Conservation (phyloP, 352 stramenopile genomes). For the Phytophthora litchii region DNA sequence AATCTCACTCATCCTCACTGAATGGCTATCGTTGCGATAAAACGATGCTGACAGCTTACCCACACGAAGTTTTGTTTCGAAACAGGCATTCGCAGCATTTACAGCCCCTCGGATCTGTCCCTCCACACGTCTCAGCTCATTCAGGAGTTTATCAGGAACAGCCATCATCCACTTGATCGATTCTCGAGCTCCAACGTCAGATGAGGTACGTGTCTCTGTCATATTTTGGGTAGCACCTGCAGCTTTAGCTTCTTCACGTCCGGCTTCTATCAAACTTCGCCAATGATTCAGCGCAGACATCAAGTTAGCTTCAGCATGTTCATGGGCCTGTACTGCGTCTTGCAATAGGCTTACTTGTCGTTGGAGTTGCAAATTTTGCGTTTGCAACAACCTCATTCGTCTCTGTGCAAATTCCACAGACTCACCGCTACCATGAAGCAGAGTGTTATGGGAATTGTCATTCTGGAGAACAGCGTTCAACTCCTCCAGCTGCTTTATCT, state of each 20-base stretch:
- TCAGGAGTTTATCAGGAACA: conserved; percentile 39
- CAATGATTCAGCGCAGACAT: conserved; percentile 44
- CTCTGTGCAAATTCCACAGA: conserved; percentile 29
- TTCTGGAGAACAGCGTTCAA: conserved; percentile 43
- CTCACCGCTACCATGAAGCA: conserved; percentile 6
- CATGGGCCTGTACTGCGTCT: conserved; percentile 35
- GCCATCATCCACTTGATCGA: conserved; percentile 51
- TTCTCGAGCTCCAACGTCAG: conserved; percentile 6
- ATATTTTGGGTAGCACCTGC: conserved; percentile 44
- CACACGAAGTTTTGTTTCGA: conserved; percentile 44
- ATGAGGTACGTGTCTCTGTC: not conserved
- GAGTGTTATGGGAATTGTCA: conserved; percentile 27
- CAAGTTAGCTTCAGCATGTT: conserved; percentile 47
- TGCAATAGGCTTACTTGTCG: conserved; percentile 55
- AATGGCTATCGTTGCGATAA: conserved; percentile 20
- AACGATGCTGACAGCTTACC: conserved; percentile 31
- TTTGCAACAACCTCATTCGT: conserved; percentile 49
- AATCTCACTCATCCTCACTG: conserved; percentile 25
- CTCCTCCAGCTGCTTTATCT: conserved; percentile 56
- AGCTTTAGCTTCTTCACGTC: conserved; percentile 45
- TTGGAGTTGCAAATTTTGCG: conserved; percentile 71
- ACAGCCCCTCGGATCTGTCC: conserved; percentile 33
- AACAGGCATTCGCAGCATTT: conserved; percentile 20
- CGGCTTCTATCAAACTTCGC: conserved; percentile 47
- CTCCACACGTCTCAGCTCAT: conserved; percentile 41